Conservation (phyloP, 2,329 filamentous ascomycete genomes). For the Penicillium sp. region DNA sequence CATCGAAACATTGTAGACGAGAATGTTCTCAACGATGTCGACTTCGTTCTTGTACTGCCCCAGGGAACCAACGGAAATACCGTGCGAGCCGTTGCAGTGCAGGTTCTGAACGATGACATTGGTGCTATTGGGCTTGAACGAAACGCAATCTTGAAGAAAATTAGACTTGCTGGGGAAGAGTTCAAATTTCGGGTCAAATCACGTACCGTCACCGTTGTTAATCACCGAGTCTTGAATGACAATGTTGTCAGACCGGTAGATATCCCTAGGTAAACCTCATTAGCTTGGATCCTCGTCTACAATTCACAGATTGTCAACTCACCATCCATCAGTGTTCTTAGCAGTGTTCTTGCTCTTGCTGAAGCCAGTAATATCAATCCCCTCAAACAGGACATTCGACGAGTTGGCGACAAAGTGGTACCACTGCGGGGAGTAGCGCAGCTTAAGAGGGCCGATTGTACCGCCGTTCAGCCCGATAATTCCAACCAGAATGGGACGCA, state of each 20-base stretch:
- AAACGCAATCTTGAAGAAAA: constrained; percentile 61
- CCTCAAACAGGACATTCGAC: constrained; percentile 64
- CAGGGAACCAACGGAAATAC: constrained; percentile 72
- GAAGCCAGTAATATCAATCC: constrained; percentile 63
- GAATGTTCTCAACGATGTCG: constrained; percentile 71
- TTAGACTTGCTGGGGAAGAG: constrained; percentile 12
- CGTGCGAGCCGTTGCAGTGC: constrained; percentile 70
- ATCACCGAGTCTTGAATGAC: constrained; percentile 69
- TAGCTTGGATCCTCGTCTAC: neutral
- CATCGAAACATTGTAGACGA: constrained; percentile 64
- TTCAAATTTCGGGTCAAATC: neutral
- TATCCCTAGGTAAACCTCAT: constrained; percentile 32
- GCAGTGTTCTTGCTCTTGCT: constrained; percentile 58
- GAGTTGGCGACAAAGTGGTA: constrained; percentile 70
- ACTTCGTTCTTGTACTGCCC: constrained; percentile 67
- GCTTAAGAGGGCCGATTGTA: constrained; percentile 62
- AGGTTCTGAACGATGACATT: constrained; percentile 70
- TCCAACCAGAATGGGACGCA: constrained; percentile 63
- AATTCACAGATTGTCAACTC: neutral
- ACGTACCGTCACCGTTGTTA: constrained; percentile 63
- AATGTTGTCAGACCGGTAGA: constrained; percentile 61
- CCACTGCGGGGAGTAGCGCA: constrained; percentile 65
- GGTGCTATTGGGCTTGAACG: constrained; percentile 74
- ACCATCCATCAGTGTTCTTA: constrained; percentile 67
- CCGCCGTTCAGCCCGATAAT: constrained; percentile 61